These are phyloP conservation scores for Colletotrichum aenigma DNA, from an alignment of 2,329 filamentous ascomycete species.

Conservation along the genomic window DNA sequence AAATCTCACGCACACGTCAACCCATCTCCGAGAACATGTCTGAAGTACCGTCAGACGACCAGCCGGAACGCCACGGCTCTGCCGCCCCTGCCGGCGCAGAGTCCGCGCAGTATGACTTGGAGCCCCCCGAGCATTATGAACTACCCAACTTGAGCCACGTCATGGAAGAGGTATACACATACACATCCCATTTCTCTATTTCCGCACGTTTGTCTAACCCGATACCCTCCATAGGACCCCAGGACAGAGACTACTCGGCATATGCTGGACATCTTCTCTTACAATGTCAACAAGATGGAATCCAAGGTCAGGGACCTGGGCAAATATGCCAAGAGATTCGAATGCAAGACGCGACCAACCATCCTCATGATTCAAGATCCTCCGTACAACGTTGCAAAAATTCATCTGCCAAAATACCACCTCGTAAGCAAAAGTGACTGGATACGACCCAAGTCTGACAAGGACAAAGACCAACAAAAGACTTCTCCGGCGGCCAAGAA, in stretches of 20 bases:
- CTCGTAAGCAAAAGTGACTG: neutral
- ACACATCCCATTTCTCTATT: neutral
- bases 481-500: neutral
- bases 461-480: neutral
- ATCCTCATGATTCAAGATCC: neutral
- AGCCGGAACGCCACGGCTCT: neutral
- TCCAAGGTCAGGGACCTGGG: neutral
- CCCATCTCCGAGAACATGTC: neutral
- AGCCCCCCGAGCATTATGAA: neutral
- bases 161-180: neutral
- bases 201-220: neutral
- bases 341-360: neutral
- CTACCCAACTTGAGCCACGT: neutral
- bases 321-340: neutral
- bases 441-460: neutral
- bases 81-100: neutral
- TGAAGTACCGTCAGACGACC: neutral
- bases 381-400: neutral
- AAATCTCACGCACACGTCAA: neutral
- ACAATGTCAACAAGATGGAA: neutral
- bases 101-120: neutral
- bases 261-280: neutral
- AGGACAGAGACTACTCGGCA: neutral
- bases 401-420: neutral
- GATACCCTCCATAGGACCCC: neutral